Evolutionary conservation across 2,329 filamentous ascomycete species (phyloP).

Genomic region (Leptodontidium sp.): DNA sequence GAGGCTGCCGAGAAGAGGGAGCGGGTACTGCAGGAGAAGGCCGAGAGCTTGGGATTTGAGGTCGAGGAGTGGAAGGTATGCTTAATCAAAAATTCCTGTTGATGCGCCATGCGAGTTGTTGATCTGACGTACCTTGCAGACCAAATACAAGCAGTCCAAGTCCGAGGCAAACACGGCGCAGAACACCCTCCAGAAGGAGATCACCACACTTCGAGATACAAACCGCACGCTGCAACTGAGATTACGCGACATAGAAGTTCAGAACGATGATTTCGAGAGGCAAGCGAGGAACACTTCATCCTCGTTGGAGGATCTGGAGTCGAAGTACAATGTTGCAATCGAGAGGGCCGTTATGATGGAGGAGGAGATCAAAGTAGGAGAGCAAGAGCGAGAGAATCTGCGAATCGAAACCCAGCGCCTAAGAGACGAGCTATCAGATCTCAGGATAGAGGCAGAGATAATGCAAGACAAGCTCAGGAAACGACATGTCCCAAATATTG

Average conservation of each 20-base stretch:
- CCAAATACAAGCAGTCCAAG: constrained; percentile 96
- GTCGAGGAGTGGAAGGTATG: constrained; percentile 98
- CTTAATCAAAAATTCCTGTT: constrained; percentile 22
- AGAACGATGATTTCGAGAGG: constrained; percentile 97
- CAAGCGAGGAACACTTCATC: constrained; percentile 96
- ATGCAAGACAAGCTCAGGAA: constrained; percentile 92
- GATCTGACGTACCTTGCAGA: constrained; percentile 56
- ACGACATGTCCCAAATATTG: constrained; percentile 66
- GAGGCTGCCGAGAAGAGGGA: constrained; percentile 95
- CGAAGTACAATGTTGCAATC: constrained; percentile 94
- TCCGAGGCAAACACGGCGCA: constrained; percentile 85
- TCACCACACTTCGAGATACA: constrained; percentile 86
- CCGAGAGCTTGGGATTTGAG: constrained; percentile 84
- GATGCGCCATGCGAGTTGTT: constrained; percentile 12
- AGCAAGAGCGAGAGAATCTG: constrained; percentile 88
- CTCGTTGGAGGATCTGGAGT: constrained; percentile 95
- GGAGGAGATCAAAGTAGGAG: constrained; percentile 89
- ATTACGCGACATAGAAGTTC: constrained; percentile 94
- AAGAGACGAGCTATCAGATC: constrained; percentile 88
- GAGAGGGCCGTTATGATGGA: constrained; percentile 93
- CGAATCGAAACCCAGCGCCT: constrained; percentile 91
- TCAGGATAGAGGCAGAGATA: constrained; percentile 95
- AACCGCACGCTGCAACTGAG: constrained; percentile 84
- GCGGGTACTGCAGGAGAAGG: constrained; percentile 83
- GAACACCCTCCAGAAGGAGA: constrained; percentile 90